phyloP scores from a whole-genome alignment of 1,284 basidiomycete species.

The Cerrena zonata region DNA sequence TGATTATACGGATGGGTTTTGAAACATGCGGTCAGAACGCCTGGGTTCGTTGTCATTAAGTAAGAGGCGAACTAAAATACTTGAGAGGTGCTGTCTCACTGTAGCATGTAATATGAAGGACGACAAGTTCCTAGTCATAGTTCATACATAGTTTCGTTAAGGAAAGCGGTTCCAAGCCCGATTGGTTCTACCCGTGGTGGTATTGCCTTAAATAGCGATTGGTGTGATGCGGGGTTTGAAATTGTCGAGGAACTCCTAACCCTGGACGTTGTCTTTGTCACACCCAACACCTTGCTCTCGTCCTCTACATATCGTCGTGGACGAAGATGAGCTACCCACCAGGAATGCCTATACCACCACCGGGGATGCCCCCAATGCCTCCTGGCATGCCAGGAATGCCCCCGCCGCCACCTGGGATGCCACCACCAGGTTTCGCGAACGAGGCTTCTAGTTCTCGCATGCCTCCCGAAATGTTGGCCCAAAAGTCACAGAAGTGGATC shows the following conservation, averaged over 20 bases:
- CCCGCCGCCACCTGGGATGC: slow-evolving; percentile 25
- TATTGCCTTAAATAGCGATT: too few relatives aligned
- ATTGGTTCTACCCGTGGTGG: too few relatives aligned
- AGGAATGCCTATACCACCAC: slow-evolving; percentile 30
- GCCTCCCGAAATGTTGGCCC: slow-evolving; percentile 71
- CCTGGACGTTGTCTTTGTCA: background rate
- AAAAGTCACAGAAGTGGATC: slow-evolving; percentile 90
- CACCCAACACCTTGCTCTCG: slow-evolving; percentile 1
- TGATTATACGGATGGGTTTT: too few relatives aligned
- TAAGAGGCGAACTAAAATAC: too few relatives aligned
- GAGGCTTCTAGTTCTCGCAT: slow-evolving; percentile 55
- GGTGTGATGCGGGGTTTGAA: background rate
- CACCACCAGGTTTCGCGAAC: slow-evolving; percentile 17
- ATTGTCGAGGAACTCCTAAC: background rate
- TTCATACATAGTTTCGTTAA: too few relatives aligned
- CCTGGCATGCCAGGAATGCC: slow-evolving; percentile 35
- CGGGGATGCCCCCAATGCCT: slow-evolving; percentile 51
- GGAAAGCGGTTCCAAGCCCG: too few relatives aligned
- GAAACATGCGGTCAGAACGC: too few relatives aligned
- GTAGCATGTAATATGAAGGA: too few relatives aligned
- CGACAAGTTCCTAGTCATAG: too few relatives aligned
- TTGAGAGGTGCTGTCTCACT: too few relatives aligned
- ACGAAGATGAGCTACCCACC: slow-evolving; percentile 30
- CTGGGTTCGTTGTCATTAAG: too few relatives aligned
- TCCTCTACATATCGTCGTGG: slow-evolving; percentile 11